These are phyloP conservation scores for Trichosporon sp. DNA, from an alignment of 1,284 basidiomycete species.

Conservation along the genomic window DNA sequence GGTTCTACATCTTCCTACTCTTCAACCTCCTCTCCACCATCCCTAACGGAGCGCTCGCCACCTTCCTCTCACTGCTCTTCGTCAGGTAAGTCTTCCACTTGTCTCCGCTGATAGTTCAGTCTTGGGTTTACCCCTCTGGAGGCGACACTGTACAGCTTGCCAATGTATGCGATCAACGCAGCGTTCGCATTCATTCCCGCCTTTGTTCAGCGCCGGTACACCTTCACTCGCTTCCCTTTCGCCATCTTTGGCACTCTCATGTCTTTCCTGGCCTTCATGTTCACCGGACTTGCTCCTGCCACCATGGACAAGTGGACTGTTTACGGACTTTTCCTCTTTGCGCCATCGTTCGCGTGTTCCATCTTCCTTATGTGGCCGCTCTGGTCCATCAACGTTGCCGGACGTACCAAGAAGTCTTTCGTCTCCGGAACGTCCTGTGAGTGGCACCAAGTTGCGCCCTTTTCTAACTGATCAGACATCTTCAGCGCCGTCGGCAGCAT, in stretches of 20 bases:
- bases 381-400: constrained; percentile 29
- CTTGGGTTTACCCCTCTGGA: constrained; percentile 18
- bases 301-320: constrained; percentile 22
- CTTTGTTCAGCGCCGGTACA: constrained; percentile 13
- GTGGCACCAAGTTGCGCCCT: neutral
- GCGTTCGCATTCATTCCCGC: constrained; percentile 14
- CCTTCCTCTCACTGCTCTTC: constrained; percentile 22
- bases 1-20: constrained; percentile 21
- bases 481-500: constrained; percentile 19
- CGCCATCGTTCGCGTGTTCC: constrained; percentile 17
- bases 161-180: constrained; percentile 11
- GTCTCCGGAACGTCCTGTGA: neutral
- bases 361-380: constrained; percentile 34
- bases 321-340: constrained; percentile 24
- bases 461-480: constrained; percentile 19
- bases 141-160: constrained; percentile 11
- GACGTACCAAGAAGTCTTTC: constrained; percentile 32
- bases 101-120: neutral
- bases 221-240: constrained; percentile 22
- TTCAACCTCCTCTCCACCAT: constrained; percentile 28
- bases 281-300: constrained; percentile 21
- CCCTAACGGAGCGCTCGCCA: constrained; percentile 28
- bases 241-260: constrained; percentile 22
- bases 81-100: neutral
- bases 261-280: constrained; percentile 23